Conservation (phyloP, 495 filamentous ascomycete genomes). For the Hyaloscypha variabilis region DNA sequence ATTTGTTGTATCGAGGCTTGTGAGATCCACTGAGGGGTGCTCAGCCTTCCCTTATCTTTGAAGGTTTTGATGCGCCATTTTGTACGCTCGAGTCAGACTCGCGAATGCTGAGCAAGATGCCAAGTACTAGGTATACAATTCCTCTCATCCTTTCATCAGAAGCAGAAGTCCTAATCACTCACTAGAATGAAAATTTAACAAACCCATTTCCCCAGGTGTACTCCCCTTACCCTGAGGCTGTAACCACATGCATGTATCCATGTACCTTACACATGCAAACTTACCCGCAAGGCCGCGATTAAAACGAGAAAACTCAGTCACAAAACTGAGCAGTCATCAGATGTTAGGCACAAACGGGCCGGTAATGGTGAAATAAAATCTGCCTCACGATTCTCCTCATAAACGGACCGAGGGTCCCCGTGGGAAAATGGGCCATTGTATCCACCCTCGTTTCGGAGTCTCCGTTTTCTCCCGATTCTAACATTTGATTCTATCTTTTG, state of each 20-base stretch:
- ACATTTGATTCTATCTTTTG: not conserved
- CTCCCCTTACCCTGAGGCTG: not conserved
- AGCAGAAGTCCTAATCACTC: too few species aligned
- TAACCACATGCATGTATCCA: not conserved
- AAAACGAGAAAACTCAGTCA: not conserved
- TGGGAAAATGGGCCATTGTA: constrained; percentile 9
- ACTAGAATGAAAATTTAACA: too few species aligned
- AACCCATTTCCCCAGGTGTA: too few species aligned
- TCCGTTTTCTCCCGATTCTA: not conserved
- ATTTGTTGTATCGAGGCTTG: not conserved
- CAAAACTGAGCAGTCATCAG: not conserved
- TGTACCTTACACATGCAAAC: not conserved
- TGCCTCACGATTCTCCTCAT: not conserved
- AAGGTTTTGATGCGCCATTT: not conserved
- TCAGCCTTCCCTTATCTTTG: not conserved
- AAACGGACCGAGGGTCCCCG: constrained; percentile 21
- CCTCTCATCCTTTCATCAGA: too few species aligned
- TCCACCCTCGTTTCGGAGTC: not conserved
- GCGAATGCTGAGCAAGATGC: not conserved
- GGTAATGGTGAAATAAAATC: not conserved
- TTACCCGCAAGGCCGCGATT: not conserved
- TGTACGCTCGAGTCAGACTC: not conserved
- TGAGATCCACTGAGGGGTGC: not conserved
- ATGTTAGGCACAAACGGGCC: constrained; percentile 17
- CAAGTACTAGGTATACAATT: not conserved